Evolutionary conservation across 345 rosid species (phyloP).

Genomic region (Tarenaya hassleriana): DNA sequence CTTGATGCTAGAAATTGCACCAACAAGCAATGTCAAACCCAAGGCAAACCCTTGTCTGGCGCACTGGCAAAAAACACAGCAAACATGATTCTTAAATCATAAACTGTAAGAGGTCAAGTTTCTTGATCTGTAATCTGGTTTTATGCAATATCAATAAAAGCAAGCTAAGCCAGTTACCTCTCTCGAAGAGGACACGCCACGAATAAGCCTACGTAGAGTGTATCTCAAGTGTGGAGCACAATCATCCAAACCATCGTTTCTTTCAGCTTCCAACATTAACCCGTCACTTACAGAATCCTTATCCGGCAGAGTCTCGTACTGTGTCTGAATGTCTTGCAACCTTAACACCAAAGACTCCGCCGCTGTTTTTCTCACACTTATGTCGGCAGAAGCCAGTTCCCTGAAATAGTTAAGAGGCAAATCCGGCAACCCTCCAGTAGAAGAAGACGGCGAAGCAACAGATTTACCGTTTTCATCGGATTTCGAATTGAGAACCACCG

Average conservation of each 20-base stretch:
- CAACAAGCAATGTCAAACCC: conserved; percentile 59
- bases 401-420: conserved; percentile 66
- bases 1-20: conserved; percentile 50
- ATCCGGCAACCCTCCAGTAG: conserved; percentile 41
- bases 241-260: conserved; percentile 74
- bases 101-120: background rate
- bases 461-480: conserved; percentile 23
- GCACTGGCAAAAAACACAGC: conserved; percentile 45
- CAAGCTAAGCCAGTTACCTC: conserved; percentile 73
- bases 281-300: conserved; percentile 48
- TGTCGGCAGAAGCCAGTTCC: conserved; percentile 62
- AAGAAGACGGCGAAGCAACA: conserved; percentile 25
- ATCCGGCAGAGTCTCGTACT: conserved; percentile 42
- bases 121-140: too few relatives aligned
- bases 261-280: conserved; percentile 71
- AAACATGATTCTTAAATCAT: conserved; percentile 3
- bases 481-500: conserved; percentile 16
- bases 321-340: conserved; percentile 70
- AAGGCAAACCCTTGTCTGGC: conserved; percentile 96
- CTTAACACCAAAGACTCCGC: conserved; percentile 57
- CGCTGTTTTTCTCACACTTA: conserved; percentile 51
- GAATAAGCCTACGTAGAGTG: conserved; percentile 79
- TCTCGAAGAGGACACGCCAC: conserved; percentile 91
- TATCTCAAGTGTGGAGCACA: conserved; percentile 86
- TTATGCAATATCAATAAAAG: too few relatives aligned